Percentiles rank a stretch among this genome's conserved stretches.
Conservation (phyloP, 106 monocot species). For the Allium sativum region DNA sequence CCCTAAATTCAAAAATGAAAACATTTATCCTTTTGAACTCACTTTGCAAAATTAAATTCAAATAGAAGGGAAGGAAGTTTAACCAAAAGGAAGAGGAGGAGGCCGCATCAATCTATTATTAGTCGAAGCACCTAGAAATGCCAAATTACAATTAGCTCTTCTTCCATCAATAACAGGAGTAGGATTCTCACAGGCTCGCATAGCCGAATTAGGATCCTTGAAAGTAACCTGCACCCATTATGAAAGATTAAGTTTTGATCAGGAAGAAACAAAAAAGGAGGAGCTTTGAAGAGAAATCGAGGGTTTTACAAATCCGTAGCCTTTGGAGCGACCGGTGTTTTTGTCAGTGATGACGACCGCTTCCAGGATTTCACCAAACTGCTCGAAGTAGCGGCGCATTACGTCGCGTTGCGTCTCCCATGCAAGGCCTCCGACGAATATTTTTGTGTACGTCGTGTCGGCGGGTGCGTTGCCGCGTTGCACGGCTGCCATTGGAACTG, state of each 20-base stretch:
- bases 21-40: not conserved
- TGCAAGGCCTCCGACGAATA: constrained; percentile 48
- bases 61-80: not conserved
- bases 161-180: constrained; percentile 67
- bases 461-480: not conserved
- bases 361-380: constrained; percentile 53
- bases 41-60: not conserved
- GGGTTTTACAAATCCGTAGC: constrained; percentile 39
- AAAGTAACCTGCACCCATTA: constrained; percentile 44
- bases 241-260: not conserved
- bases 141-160: constrained; percentile 74
- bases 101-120: constrained; percentile 11
- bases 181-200: constrained; percentile 55
- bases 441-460: constrained; percentile 43
- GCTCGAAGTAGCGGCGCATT: constrained; percentile 45
- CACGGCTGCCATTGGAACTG: constrained; percentile 2
- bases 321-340: constrained; percentile 42
- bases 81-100: constrained; percentile 17
- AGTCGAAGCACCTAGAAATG: constrained; percentile 26
- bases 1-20: constrained; percentile 2
- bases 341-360: constrained; percentile 55
- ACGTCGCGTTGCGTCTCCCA: constrained; percentile 42
- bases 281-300: not conserved
- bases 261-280: not conserved
- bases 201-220: constrained; percentile 52